Conservation (phyloP, 192 early-diverging fungal species). For the Piromyces sp. region DNA sequence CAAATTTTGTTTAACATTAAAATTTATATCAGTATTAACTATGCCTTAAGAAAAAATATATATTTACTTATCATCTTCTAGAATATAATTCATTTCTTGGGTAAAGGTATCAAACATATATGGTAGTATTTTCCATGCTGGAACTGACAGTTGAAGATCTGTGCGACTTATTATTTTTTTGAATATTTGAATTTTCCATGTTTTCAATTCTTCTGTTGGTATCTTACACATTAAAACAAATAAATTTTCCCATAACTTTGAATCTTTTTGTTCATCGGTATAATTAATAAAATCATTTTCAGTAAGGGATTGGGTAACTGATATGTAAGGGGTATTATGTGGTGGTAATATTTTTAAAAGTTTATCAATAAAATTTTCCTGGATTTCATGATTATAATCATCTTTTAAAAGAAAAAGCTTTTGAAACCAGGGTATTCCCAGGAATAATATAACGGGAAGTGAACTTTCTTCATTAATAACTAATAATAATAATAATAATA, state of each 20-base stretch:
- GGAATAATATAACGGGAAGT: neutral
- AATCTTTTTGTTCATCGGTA: too few species aligned
- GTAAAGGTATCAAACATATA: neutral
- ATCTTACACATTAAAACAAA: neutral
- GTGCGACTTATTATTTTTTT: neutral
- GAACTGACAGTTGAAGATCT: neutral
- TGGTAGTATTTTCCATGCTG: neutral
- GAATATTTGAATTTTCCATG: neutral
- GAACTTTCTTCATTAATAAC: neutral
- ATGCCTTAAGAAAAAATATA: too few species aligned
- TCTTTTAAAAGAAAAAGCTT: neutral
- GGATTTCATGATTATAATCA: neutral
- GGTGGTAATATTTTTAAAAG: neutral
- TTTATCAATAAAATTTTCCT: neutral
- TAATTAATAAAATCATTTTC: too few species aligned
- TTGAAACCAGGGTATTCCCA: neutral
- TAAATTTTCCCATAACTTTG: neutral
- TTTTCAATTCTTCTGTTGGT: neutral
- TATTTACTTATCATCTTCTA: neutral
- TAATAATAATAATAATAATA: neutral
- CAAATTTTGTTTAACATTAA: too few species aligned
- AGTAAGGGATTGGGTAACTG: too few species aligned
- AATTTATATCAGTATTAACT: too few species aligned
- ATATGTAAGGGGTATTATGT: neutral
- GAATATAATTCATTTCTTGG: neutral